Conservation (phyloP, 495 filamentous ascomycete genomes). For the Penicillium parvum region DNA sequence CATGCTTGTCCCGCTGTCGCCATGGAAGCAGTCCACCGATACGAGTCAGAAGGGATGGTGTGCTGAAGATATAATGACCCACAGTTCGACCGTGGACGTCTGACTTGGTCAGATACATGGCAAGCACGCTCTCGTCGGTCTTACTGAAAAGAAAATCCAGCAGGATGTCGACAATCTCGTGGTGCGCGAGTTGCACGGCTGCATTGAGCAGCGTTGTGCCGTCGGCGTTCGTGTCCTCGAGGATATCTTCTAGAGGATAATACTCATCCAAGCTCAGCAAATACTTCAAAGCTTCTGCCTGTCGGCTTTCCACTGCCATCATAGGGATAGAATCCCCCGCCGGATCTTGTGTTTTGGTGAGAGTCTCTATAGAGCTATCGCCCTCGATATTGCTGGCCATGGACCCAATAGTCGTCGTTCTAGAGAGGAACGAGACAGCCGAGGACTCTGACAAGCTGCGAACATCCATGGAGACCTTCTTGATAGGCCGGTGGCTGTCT, state of each 20-base stretch:
- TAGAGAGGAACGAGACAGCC: conserved; percentile 68
- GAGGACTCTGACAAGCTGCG: conserved; percentile 85
- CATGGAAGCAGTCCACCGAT: conserved; percentile 79
- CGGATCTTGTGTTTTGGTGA: conserved; percentile 75
- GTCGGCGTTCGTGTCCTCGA: conserved; percentile 82
- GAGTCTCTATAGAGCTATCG: conserved; percentile 75
- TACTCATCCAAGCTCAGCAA: conserved; percentile 71
- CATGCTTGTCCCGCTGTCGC: conserved; percentile 88
- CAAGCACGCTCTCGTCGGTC: conserved; percentile 47
- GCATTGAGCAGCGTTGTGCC: conserved; percentile 88
- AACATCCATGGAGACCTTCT: conserved; percentile 83
- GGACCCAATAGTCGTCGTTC: conserved; percentile 71
- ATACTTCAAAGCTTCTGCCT: conserved; percentile 66
- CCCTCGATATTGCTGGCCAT: conserved; percentile 70
- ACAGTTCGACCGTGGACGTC: conserved; percentile 84
- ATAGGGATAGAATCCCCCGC: conserved; percentile 85
- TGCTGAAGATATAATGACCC: conserved; percentile 95
- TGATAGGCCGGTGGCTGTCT: conserved; percentile 46
- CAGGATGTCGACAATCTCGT: conserved; percentile 67
- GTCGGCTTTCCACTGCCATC: conserved; percentile 88
- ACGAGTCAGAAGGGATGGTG: conserved; percentile 68
- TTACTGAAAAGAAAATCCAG: conserved; percentile 60
- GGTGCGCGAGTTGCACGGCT: conserved; percentile 84
- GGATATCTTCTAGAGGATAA: conserved; percentile 61
- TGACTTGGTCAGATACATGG: conserved; percentile 64